Evolutionary conservation across 352 stramenopile species (phyloP), one percentile per base, ranked within the genome.

Genomic region (Phytopythium chamaehyphon): DNA sequence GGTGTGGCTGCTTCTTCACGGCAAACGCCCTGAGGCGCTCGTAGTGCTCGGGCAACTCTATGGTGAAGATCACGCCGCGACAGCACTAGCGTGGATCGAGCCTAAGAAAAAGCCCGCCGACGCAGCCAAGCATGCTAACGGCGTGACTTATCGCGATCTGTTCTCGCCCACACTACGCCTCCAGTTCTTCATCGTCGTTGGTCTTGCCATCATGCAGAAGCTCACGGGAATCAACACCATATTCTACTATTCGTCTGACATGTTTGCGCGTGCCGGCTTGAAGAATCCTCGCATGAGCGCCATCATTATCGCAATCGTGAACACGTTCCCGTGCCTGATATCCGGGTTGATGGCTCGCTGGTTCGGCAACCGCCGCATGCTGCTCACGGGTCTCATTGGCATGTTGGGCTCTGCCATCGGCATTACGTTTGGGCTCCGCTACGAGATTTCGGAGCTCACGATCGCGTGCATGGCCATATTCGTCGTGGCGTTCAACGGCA

Each of bases 221-320:
- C 61, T 81, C 45, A 69, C 57, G 0, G 71, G 67, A 14, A 73
- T 81, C 58, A 77, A 72, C 53, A 71, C 67, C 15, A 66, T 86
- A 22, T 86, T 80, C 57, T 73, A 79, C 54, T 88, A 88, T 56
- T 86, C 73, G 40, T 80, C 69, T 28, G 59, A 71, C 7, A 71
- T 88, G 31, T 86, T 88, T 47, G 70, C 61, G 26, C 54, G 73
- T 44, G 73, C 71, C 10, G 76, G 76, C 0, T 59, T 88, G 22
- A 48, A 51, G 0, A 75, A 88, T 45, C 64, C 61, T 22, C 76
- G 76, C 21, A 22, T 86, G 7, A 72, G 69, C 12, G 75, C 57
- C n/a, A 31, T 81, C 22, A 21, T 86, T 3, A 10, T 84, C 10
- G 47, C 61, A 23, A 43, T 66, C 39, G 57, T 76, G 35, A 72